These are phyloP conservation scores for Trichoderma brevicompactum DNA, from an alignment of 2,329 filamentous ascomycete species.

Conservation along the genomic window DNA sequence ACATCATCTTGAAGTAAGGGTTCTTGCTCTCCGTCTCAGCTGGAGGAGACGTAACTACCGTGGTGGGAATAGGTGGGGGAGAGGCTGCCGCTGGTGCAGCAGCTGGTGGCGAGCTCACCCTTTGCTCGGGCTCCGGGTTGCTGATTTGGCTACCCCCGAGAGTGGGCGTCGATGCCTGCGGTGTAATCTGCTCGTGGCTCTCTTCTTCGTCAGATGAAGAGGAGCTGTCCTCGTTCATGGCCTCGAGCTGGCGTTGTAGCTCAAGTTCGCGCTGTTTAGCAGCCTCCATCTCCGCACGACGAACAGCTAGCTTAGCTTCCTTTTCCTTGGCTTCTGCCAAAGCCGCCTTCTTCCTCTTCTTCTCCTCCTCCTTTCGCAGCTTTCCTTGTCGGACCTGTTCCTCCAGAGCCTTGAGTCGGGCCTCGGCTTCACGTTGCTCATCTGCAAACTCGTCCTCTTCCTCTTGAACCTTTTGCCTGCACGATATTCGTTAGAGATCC, in stretches of 20 bases:
- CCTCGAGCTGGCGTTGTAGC: constrained; percentile 82
- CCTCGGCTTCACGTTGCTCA: constrained; percentile 80
- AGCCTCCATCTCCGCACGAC: constrained; percentile 89
- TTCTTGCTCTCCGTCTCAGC: constrained; percentile 83
- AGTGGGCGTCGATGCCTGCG: constrained; percentile 63
- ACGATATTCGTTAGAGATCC: constrained; percentile 36
- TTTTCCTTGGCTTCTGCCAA: constrained; percentile 86
- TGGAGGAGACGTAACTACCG: constrained; percentile 57
- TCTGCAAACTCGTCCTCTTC: constrained; percentile 81
- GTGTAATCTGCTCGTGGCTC: constrained; percentile 70
- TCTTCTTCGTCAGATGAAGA: constrained; percentile 78
- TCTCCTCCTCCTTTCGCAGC: constrained; percentile 95
- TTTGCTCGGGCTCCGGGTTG: constrained; percentile 60
- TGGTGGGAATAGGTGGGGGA: constrained; percentile 56
- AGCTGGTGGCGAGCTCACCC: constrained; percentile 55
- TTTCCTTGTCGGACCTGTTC: constrained; percentile 94
- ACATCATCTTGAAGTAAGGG: constrained; percentile 91
- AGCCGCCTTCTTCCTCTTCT: constrained; percentile 87
- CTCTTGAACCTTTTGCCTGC: constrained; percentile 71
- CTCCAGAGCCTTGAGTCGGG: constrained; percentile 85
- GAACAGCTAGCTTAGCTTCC: constrained; percentile 79
- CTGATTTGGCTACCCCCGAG: constrained; percentile 55
- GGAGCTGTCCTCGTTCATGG: constrained; percentile 67
- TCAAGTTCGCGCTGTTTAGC: constrained; percentile 89
- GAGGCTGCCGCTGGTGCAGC: constrained; percentile 51